These are phyloP conservation scores for Neurospora sp. DNA, from an alignment of 495 filamentous ascomycete species.

Conservation along the genomic window DNA sequence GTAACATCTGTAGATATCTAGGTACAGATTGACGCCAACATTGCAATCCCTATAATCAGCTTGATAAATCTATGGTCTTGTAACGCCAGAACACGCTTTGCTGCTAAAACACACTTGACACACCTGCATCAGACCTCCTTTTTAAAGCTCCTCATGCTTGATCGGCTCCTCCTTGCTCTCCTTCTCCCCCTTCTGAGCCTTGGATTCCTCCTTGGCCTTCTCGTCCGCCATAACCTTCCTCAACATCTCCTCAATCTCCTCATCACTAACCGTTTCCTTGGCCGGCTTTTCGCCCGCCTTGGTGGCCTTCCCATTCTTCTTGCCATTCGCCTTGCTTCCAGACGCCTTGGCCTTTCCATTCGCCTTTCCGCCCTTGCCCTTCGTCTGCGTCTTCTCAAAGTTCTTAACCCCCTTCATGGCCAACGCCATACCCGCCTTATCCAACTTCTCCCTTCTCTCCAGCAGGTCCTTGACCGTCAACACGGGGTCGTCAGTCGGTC, in stretches of 20 bases:
- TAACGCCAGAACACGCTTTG: neutral
- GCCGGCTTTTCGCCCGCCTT: slow-evolving; percentile 22
- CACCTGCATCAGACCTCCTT: neutral
- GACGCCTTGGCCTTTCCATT: slow-evolving; percentile 34
- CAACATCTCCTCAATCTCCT: slow-evolving; percentile 42
- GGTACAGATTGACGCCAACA: neutral
- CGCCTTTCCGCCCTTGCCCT: slow-evolving; percentile 29
- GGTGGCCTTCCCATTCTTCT: slow-evolving; percentile 27
- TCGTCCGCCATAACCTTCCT: slow-evolving; percentile 24
- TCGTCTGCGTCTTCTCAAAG: slow-evolving; percentile 35
- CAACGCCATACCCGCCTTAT: slow-evolving; percentile 57
- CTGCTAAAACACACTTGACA: neutral
- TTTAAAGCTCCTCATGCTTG: slow-evolving; percentile 43
- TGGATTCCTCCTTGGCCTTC: slow-evolving; percentile 18
- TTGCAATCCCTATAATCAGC: neutral
- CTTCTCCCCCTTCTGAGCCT: slow-evolving; percentile 14
- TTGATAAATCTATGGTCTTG: neutral
- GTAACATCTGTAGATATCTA: neutral
- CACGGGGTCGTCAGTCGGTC: slow-evolving; percentile 58
- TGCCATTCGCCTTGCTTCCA: slow-evolving; percentile 23
- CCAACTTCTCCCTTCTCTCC: slow-evolving; percentile 49
- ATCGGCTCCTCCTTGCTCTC: slow-evolving; percentile 16
- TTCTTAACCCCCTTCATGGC: slow-evolving; percentile 61
- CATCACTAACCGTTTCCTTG: slow-evolving; percentile 28
- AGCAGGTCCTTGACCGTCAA: slow-evolving; percentile 56